Evolutionary conservation across 2,329 filamentous ascomycete species (phyloP), one percentile per base, ranked within the genome.

Genomic region (Ramichloridium luteum): DNA sequence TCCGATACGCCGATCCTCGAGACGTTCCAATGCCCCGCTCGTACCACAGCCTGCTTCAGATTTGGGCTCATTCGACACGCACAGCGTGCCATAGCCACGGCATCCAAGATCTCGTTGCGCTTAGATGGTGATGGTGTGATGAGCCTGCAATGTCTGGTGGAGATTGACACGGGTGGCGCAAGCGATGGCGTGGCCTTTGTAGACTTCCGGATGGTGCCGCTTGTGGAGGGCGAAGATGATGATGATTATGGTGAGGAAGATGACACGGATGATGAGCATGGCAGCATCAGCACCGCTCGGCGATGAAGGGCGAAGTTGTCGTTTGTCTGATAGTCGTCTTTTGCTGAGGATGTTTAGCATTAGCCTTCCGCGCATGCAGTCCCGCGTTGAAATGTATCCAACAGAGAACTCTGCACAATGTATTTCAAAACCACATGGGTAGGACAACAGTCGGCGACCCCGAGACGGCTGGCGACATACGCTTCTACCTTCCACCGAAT

Each of bases 121-220:
- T 79, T 84, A 0, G 90, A 98, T 56, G 68, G 72, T 2, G 83
- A 93, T 53, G 88, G 90, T 0, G 88, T 98, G 16, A 58, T 98
- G 42, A 94, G 83, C 57, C 61, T 96, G 54, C 90, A 98, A 52
- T 94, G 96, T 49, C 90, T 98, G 80, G 78, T 98, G 11, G 84
- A 94, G 52, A 67, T 86, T 25, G 83, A 90, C 39, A 43, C 44
- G 13, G 36, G 39, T n/a, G 43, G 43, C 13, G 41, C 36, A 6
- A 44, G 39, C 9, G 42, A 49, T 12, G 58, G 58, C 15, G 64
- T 75, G 23, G 81, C 75, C 46, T 92, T 88, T 58, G 67, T 90
- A 14, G 81, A 90, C 55, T 92, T 88, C 55, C 68, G 80, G 13
- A 83, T 90, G 51, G 77, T 92, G 35, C 82, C 83, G 11, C 77